Base-by-base conservation (phyloP, 2,329 filamentous ascomycete genomes). In the Chaetomiaceae sp. region DNA sequence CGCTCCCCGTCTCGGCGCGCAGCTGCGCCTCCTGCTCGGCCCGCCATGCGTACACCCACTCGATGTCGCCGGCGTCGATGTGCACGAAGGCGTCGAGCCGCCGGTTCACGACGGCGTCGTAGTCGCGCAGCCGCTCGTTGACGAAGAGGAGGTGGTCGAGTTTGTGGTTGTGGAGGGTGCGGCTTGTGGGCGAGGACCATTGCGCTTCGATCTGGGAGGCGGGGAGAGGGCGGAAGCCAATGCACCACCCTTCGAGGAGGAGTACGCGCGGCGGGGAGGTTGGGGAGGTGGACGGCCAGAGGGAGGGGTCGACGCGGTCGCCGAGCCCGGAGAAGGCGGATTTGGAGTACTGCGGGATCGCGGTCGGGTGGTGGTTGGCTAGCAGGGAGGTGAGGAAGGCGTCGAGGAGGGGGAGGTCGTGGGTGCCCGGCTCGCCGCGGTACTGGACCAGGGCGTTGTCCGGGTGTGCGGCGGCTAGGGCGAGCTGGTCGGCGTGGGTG, bases 201-300 rank as follows among this genome's bases (percentile, higher is more conserved):
- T 75, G 75, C 3, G 82, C 65, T 23, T 75, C 73, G 4, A 80
- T 66, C 3, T 79, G 65, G 5, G 77, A 73, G n/a, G 70, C 67
- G 25, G 70, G 60, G 12, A 91, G 67, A 0, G 85, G 68, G 5
- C 83, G 81, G 70, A 96, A 96, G 3, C 89, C 91, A 12, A 95
- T 82, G 66, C 86, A 93, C 91, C 90, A 96, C 16, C 91, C 90
- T 67, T 96, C 90, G 56, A 96, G 83, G 45, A 96, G 80, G 19
- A 96, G 77, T 20, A 79, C 68, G n/a, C 75, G 76, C 0, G 67
- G 69, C 65, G 69, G 50, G 38, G 13, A 1, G 19, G 53, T 48
- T 10, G 51, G 30, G 58, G 82, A 81, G 53, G 85, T 75, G 13
- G 63, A 63, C 21, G 75, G 70, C 87, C 89, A 95, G 41, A 75